Percentiles rank a stretch among this genome's conserved stretches.
These are phyloP conservation scores for Chrysosporium keratinophilum DNA, from an alignment of 2,329 filamentous ascomycete genomes.

Conservation along the genomic window DNA sequence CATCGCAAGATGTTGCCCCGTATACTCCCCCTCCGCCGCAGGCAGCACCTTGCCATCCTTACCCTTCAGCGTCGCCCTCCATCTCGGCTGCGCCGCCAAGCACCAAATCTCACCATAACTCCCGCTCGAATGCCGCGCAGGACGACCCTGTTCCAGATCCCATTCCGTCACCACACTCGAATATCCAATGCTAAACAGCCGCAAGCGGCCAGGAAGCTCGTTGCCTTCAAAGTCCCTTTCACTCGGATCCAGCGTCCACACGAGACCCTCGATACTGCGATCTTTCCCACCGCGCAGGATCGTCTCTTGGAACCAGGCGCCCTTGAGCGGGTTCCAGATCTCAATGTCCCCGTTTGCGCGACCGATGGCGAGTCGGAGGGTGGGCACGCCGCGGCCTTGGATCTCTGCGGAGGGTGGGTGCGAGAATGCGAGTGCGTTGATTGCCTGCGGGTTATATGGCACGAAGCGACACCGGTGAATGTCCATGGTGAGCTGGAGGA, in stretches of 20 bases:
- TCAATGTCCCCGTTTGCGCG: slow-evolving; percentile 93
- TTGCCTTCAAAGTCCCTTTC: slow-evolving; percentile 49
- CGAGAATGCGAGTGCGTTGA: slow-evolving; percentile 91
- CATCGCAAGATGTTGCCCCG: slow-evolving; percentile 59
- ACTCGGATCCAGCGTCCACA: slow-evolving; percentile 80
- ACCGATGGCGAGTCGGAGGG: slow-evolving; percentile 72
- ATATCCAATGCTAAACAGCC: slow-evolving; percentile 93
- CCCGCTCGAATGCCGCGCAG: slow-evolving; percentile 72
- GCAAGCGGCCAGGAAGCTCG: slow-evolving; percentile 59
- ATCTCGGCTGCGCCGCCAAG: slow-evolving; percentile 70
- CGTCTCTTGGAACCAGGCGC: slow-evolving; percentile 80
- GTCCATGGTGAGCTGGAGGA: slow-evolving; percentile 54
- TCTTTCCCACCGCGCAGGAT: slow-evolving; percentile 74
- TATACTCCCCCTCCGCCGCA: slow-evolving; percentile 31
- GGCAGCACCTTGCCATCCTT: slow-evolving; percentile 29
- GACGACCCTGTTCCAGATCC: slow-evolving; percentile 71
- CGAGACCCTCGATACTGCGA: slow-evolving; percentile 77
- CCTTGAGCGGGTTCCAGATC: slow-evolving; percentile 83
- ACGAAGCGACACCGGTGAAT: slow-evolving; percentile 96
- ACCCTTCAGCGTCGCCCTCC: slow-evolving; percentile 30
- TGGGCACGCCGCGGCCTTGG: slow-evolving; percentile 43
- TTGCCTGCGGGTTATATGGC: slow-evolving; percentile 78
- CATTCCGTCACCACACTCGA: slow-evolving; percentile 89
- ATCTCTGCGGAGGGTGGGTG: slow-evolving; percentile 49
- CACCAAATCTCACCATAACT: slow-evolving; percentile 98